A percentile compares a stretch with the other conserved stretches of the same genome.
Conservation (phyloP, 768 basidiomycete species). For the Zangia roseola region DNA sequence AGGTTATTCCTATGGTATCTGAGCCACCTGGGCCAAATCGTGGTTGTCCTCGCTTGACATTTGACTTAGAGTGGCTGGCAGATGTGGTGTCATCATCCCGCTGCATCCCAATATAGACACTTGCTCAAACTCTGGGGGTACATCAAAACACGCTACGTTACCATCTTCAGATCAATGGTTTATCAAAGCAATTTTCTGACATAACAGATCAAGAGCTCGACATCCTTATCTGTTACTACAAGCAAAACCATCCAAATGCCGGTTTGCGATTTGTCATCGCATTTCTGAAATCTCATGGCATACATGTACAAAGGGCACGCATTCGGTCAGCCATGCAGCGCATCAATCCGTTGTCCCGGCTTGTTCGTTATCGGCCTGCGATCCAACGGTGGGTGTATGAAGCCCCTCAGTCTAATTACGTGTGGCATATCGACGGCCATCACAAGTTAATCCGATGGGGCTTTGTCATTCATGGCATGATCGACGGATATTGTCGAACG, state of each 20-base stretch:
- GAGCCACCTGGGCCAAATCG: background rate
- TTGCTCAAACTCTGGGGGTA: slow-evolving; percentile 10
- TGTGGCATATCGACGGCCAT: slow-evolving; percentile 30
- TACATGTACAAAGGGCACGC: background rate
- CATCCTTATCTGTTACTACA: slow-evolving; percentile 12
- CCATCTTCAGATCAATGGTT: slow-evolving; percentile 8
- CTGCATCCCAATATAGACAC: background rate
- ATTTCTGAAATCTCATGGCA: background rate
- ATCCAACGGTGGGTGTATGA: background rate
- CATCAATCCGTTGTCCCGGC: background rate
- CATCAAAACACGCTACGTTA: slow-evolving; percentile 13
- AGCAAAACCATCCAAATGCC: slow-evolving; percentile 8
- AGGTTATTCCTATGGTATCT: background rate
- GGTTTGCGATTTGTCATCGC: slow-evolving; percentile 14
- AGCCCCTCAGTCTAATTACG: background rate
- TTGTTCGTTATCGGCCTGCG: background rate
- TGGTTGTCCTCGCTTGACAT: background rate
- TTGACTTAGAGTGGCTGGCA: slow-evolving; percentile 1
- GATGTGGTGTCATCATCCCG: background rate
- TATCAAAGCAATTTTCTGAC: slow-evolving; percentile 8
- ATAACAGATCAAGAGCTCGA: slow-evolving; percentile 22
- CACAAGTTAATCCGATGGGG: slow-evolving; percentile 31
- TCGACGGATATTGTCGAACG: slow-evolving; percentile 29
- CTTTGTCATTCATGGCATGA: slow-evolving; percentile 26
- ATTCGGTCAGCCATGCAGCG: background rate